These are phyloP conservation scores for Hypholoma sublateritium DNA, from an alignment of 768 basidiomycete genomes.

Conservation along the genomic window DNA sequence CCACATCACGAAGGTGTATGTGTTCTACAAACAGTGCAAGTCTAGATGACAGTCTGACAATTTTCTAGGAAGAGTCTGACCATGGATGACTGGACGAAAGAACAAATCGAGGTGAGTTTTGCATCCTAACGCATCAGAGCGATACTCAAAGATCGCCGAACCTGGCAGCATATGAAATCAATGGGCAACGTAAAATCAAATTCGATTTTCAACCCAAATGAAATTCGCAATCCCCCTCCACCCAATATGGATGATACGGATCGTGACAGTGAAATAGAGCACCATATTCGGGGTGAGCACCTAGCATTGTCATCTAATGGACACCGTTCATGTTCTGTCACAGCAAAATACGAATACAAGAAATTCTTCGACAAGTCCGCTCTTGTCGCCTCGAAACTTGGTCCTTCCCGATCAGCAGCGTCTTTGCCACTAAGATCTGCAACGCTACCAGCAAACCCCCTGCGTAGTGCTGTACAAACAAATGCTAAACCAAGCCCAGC, in stretches of 20 bases:
- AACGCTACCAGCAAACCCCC: conserved; percentile 9
- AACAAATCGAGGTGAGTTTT: conserved; percentile 77
- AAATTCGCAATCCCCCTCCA: conserved; percentile 78
- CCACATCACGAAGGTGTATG: conserved; percentile 91
- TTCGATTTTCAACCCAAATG: conserved; percentile 78
- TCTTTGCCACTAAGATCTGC: conserved; percentile 21
- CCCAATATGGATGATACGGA: conserved; percentile 75
- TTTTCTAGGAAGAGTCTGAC: conserved; percentile 80
- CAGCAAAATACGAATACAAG: conserved; percentile 81
- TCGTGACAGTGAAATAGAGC: conserved; percentile 88
- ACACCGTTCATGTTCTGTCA: conserved; percentile 2
- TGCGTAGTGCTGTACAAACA: neutral
- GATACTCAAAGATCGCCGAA: conserved; percentile 2
- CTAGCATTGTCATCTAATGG: neutral
- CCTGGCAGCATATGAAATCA: conserved; percentile 67
- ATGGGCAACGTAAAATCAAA: conserved; percentile 86
- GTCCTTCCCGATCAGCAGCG: conserved; percentile 40
- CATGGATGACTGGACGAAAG: conserved; percentile 84
- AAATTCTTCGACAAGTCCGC: conserved; percentile 56
- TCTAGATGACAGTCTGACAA: neutral
- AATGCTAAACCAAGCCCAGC: conserved; percentile 11
- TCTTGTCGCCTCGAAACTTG: conserved; percentile 45
- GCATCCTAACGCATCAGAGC: conserved; percentile 2
- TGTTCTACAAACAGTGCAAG: conserved; percentile 8
- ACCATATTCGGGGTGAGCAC: conserved; percentile 77